phyloP scores from a whole-genome alignment of 2,329 filamentous ascomycete genomes.

The Pseudogymnoascus sp. region DNA sequence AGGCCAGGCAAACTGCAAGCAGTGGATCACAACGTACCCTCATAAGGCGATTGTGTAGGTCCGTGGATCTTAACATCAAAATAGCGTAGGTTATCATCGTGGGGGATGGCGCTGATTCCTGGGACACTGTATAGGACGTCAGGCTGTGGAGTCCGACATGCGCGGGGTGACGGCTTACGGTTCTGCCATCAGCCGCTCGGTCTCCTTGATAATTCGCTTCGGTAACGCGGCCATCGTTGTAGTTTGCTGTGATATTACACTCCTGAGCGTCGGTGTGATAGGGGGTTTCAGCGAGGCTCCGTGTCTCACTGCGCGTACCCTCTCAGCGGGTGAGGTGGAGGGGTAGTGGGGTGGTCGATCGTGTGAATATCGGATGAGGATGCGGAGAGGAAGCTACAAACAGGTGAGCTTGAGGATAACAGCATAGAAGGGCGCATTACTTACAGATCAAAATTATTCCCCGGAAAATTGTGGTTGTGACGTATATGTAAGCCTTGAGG shows the following conservation, averaged over 20 bases:
- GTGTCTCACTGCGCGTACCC: conserved; percentile 7
- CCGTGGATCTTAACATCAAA: conserved; percentile 97
- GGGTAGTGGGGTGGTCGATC: conserved; percentile 4
- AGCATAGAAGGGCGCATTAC: background rate
- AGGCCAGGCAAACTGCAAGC: conserved; percentile 1
- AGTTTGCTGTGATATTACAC: background rate
- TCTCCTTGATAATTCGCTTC: conserved; percentile 98
- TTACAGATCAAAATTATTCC: background rate
- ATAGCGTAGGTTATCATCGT: conserved; percentile 95
- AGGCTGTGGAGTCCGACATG: conserved; percentile 12
- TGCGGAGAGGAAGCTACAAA: background rate
- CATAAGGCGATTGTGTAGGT: conserved; percentile 85
- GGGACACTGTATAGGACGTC: conserved; percentile 57
- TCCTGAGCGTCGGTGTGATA: background rate
- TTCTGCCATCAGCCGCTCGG: conserved; percentile 90
- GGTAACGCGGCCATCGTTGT: conserved; percentile 54
- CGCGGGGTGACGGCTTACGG: conserved; percentile 53
- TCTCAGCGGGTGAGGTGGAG: background rate
- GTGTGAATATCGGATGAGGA: background rate
- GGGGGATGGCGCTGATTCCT: conserved; percentile 89
- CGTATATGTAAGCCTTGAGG: conserved; percentile 6
- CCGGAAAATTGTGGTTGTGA: background rate
- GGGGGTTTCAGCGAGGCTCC: background rate
- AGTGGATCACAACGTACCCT: conserved; percentile 51
- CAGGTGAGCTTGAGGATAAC: background rate